Base-by-base conservation (phyloP, 2,329 filamentous ascomycete species). In the Fusarium mexicanum region DNA sequence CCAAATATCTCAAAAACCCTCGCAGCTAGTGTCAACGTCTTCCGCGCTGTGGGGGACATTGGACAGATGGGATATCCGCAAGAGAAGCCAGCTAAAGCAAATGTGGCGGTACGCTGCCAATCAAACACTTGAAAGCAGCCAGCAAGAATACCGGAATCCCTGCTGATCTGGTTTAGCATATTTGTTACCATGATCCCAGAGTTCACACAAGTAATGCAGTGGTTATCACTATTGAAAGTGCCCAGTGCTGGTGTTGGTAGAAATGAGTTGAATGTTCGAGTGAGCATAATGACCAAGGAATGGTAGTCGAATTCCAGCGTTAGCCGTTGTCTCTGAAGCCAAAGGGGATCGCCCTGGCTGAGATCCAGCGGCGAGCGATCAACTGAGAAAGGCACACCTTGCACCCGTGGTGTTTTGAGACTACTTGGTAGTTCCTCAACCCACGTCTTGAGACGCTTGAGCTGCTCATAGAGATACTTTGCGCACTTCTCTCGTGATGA, bases 241-340 rank as follows among this genome's bases (percentile, higher is more conserved):
- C 77, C 76, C 1, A 78, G 62, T 6, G 79, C 77, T 3, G 79
- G 74, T 2, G 77, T 77, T 3, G 76, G 77, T 3, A 78, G 61
- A 43, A 86, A 86, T 18, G 77, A 78, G 53, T 86, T 83, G 38
- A 85, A 84, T 0, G 82, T 81, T 14, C 84, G 80, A 59, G 81
- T 83, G 6, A 86, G 76, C 63, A 81, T 82, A 20, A 82, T 79
- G 38, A 65, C 77, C 4, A 85, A 71, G 35, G 81, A 81, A 64
- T 86, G 85, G 57, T 86, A 86, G 29, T 83, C 76, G 2, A 86
- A 72, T 65, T 87, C 85, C 2, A 87, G 78, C 10, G 84, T 74
- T 1, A 87, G 72, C 5, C 85, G 84, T 38, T 81, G 79, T 17
- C 78, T 81, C 67, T 86, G 84, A 6, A 86, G 75, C 85, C 85